Base-by-base conservation (phyloP, 1,284 basidiomycete genomes). In the Ceratobasidium papillatum region DNA sequence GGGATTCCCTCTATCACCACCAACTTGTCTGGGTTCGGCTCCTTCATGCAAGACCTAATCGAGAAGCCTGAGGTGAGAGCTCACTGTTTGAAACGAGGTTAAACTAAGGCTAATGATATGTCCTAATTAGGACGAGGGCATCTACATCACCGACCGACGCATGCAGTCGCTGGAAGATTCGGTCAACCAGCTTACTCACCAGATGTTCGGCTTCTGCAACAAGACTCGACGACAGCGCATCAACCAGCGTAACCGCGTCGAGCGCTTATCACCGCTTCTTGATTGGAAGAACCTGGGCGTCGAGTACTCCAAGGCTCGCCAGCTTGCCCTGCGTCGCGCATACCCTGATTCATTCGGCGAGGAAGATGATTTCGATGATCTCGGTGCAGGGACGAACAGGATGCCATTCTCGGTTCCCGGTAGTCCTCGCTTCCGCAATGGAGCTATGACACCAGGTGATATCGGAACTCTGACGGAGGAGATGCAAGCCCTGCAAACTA, bases 201-300 rank as follows among this genome's bases (percentile, higher is more conserved):
- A 90, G 80, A 91, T 98, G 88, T 89, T 92, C 83, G 82, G 84
- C 14, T 99, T 98, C 85, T 88, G 88, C 75, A 87, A 85, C 79
- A 98, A 98, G 87, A 93, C 95, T n/a, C 88, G 97, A 54, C 88
- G 97, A 74, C 97, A 99, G 84, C 89, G 97, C 71, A 99, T 99
- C 84, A 99, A 99, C 84, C 96, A 99, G 85, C 92, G 96, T 59
- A 99, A 99, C 85, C 91, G 97, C 71, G 97, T 98, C 75, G 97
- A 99, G 83, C 89, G 96, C 45, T 86, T 98, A 3, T 92, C 90
- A 63, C 97, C 97, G 56, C 83, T 99, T 74, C 86, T 99, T 76
- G 97, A 99, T 83, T 99, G 97, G 97, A 99, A 99, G 86, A 95
- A 96, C 79, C 85, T 99, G 32, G 97, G 97, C 3, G 90, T 99